These are phyloP conservation scores for Aspergillus carlsbadensis DNA, from an alignment of 495 filamentous ascomycete species.

Conservation along the genomic window DNA sequence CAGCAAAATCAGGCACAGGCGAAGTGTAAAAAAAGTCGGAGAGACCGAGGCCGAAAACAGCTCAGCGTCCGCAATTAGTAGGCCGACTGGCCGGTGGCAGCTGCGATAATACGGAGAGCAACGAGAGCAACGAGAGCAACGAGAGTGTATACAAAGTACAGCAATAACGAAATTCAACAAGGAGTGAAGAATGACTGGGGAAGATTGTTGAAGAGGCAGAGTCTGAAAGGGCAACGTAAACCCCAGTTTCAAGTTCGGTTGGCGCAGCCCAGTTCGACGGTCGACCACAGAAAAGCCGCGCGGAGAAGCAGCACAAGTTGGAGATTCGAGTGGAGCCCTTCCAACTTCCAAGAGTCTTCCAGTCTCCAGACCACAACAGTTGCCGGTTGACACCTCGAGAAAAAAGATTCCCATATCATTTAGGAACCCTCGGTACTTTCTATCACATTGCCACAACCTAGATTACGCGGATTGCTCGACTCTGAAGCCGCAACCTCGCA, in stretches of 20 bases:
- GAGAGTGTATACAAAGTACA: background rate
- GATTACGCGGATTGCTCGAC: too few relatives aligned
- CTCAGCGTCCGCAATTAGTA: background rate
- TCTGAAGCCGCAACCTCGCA: too few relatives aligned
- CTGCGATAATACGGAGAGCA: background rate
- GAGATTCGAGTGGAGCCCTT: background rate
- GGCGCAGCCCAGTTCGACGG: background rate
- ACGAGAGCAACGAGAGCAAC: background rate
- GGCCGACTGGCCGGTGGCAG: background rate
- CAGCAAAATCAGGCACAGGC: constrained; percentile 8
- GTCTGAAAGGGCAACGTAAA: background rate
- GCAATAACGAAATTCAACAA: background rate
- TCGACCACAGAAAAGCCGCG: too few relatives aligned
- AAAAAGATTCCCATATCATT: too few relatives aligned
- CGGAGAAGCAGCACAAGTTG: too few relatives aligned
- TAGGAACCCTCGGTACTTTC: too few relatives aligned
- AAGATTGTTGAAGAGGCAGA: background rate
- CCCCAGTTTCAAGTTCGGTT: background rate
- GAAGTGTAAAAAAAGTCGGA: background rate
- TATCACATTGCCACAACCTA: too few relatives aligned
- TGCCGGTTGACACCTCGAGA: too few relatives aligned
- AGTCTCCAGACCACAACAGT: too few relatives aligned
- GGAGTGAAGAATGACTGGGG: background rate
- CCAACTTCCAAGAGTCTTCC: background rate
- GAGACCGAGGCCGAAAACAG: constrained; percentile 7